phyloP scores from a whole-genome alignment of 2,329 filamentous ascomycete species.

The Neurospora sp. region DNA sequence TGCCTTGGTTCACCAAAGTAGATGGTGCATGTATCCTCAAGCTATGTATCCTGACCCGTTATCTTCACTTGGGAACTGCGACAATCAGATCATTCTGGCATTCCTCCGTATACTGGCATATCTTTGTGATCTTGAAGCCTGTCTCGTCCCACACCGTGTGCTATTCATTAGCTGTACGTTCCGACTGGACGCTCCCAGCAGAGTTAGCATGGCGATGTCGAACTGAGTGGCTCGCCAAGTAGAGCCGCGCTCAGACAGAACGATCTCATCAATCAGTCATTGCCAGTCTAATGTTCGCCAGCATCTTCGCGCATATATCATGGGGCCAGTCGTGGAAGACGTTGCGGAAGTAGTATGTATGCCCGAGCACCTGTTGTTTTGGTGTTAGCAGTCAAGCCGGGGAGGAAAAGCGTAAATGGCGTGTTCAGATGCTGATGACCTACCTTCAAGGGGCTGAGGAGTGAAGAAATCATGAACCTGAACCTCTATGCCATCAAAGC shows the following conservation, averaged over 20 bases:
- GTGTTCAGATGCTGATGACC: neutral
- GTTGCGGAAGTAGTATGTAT: constrained; percentile 30
- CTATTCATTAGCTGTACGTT: constrained; percentile 29
- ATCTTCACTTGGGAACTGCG: constrained; percentile 6
- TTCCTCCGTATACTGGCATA: constrained; percentile 9
- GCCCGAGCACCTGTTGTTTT: constrained; percentile 17
- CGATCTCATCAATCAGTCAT: constrained; percentile 34
- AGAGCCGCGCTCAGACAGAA: constrained; percentile 26
- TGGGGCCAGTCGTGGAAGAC: constrained; percentile 29
- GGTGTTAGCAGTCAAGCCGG: neutral
- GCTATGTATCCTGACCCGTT: neutral
- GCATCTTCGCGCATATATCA: constrained; percentile 22
- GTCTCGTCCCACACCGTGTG: constrained; percentile 15
- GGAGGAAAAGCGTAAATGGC: neutral
- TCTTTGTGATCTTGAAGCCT: constrained; percentile 9
- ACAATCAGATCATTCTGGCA: constrained; percentile 14
- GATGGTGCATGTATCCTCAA: neutral
- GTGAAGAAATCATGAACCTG: constrained; percentile 16
- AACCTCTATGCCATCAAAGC: neutral
- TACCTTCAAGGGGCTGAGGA: constrained; percentile 17
- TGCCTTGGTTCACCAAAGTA: neutral
- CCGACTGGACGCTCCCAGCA: constrained; percentile 20
- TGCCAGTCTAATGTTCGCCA: constrained; percentile 23
- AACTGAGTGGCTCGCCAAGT: constrained; percentile 22
- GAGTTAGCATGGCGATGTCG: constrained; percentile 29